Conservation (phyloP, 768 basidiomycete species). For the Brasilioporus rufonigricans region DNA sequence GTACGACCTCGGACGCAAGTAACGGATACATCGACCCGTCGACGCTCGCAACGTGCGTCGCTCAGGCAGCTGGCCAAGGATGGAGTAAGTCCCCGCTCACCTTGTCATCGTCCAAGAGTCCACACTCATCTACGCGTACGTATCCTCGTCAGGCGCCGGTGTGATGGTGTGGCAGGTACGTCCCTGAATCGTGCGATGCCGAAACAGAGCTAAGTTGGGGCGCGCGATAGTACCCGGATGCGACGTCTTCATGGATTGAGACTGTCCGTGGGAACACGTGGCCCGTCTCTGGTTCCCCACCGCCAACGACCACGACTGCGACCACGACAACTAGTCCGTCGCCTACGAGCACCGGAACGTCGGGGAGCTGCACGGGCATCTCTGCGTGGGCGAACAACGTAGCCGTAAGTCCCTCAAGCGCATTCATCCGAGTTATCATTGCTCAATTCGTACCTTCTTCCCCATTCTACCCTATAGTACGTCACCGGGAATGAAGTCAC, state of each 20-base stretch:
- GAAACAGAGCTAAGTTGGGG: not conserved
- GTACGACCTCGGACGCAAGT: slow-evolving; percentile 38
- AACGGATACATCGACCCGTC: slow-evolving; percentile 59
- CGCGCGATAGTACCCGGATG: slow-evolving; percentile 36
- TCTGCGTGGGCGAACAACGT: too few species aligned
- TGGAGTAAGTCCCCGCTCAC: slow-evolving; percentile 51
- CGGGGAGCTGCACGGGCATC: too few species aligned
- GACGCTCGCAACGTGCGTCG: slow-evolving; percentile 57
- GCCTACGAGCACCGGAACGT: too few species aligned
- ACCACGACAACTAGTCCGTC: too few species aligned
- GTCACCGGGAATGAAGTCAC: too few species aligned
- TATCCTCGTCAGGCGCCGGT: slow-evolving; percentile 29
- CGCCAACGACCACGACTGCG: not conserved
- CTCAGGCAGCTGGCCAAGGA: slow-evolving; percentile 54
- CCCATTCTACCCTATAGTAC: too few species aligned
- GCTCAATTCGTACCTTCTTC: too few species aligned
- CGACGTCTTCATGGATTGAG: slow-evolving; percentile 36
- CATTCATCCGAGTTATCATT: too few species aligned
- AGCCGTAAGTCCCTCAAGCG: too few species aligned
- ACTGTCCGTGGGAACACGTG: slow-evolving; percentile 39
- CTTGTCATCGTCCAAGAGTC: not conserved
- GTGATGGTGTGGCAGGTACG: slow-evolving; percentile 46
- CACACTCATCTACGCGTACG: not conserved
- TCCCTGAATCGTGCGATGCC: too few species aligned
- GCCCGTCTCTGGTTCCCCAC: slow-evolving; percentile 26